phyloP scores from a whole-genome alignment of 768 basidiomycete species.

The Vararia minispora region DNA sequence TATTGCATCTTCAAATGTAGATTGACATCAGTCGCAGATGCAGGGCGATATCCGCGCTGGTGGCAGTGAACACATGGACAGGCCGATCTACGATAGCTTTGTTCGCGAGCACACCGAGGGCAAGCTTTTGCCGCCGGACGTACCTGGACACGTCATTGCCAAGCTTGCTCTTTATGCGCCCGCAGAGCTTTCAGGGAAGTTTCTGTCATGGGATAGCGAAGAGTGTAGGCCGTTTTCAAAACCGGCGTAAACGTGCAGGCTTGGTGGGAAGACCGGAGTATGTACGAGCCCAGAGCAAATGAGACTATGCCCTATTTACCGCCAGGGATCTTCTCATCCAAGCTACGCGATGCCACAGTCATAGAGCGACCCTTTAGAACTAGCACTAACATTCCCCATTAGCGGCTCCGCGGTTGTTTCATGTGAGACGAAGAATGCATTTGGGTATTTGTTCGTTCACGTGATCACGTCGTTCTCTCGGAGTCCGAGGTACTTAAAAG shows the following conservation, averaged over 20 bases:
- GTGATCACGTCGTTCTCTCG: no score
- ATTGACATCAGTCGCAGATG: slow-evolving; percentile 41
- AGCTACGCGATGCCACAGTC: no score
- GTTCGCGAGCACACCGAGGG: slow-evolving; percentile 46
- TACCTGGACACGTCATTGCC: slow-evolving; percentile 72
- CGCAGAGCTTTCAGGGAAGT: slow-evolving; percentile 56
- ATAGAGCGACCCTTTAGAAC: no score
- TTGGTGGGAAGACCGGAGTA: background rate
- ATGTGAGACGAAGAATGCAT: no score
- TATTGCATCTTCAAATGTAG: slow-evolving; percentile 1
- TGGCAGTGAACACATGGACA: slow-evolving; percentile 43
- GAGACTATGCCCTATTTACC: background rate
- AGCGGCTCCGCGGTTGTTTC: no score
- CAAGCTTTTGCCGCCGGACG: slow-evolving; percentile 65
- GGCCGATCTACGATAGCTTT: slow-evolving; percentile 46
- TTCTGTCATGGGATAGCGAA: slow-evolving; percentile 71
- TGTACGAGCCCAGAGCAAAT: background rate
- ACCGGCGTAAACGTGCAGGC: slow-evolving; percentile 10
- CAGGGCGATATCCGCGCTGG: slow-evolving; percentile 42
- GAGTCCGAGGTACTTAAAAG: no score
- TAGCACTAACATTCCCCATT: no score
- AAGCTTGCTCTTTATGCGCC: slow-evolving; percentile 58
- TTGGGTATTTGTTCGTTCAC: no score
- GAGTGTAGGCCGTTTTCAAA: slow-evolving; percentile 47
- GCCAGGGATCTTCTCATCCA: background rate